phyloP scores from a whole-genome alignment of 2,329 filamentous ascomycete species.

The Xylogone sp. region DNA sequence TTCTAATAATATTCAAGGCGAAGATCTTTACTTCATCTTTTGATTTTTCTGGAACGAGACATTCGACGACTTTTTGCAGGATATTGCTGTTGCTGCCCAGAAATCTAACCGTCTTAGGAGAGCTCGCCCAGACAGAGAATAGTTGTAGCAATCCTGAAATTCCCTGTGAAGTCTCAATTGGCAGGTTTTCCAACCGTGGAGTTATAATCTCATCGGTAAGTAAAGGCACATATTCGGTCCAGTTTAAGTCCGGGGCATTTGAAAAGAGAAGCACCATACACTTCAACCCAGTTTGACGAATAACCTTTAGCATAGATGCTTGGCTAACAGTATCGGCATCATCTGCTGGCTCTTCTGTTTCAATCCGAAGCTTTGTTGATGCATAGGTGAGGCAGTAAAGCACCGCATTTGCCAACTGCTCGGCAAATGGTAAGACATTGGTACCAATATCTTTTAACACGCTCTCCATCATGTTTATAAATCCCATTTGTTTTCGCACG shows the following conservation, averaged over 20 bases:
- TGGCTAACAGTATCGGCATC: conserved; percentile 35
- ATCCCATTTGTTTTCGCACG: conserved; percentile 79
- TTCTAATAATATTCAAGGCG: conserved; percentile 70
- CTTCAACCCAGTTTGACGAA: conserved; percentile 73
- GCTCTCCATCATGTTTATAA: conserved; percentile 86
- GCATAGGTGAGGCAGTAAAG: conserved; percentile 77
- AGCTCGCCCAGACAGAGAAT: conserved; percentile 75
- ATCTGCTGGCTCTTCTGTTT: conserved; percentile 17
- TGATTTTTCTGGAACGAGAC: conserved; percentile 66
- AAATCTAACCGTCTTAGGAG: conserved; percentile 63
- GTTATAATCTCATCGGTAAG: conserved; percentile 74
- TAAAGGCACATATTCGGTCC: conserved; percentile 64
- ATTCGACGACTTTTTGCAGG: conserved; percentile 67
- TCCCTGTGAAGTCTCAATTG: conserved; percentile 83
- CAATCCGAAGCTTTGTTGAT: conserved; percentile 51
- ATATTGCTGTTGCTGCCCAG: conserved; percentile 58
- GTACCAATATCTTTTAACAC: conserved; percentile 81
- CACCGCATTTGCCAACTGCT: conserved; percentile 69
- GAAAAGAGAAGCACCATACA: conserved; percentile 77
- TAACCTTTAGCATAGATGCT: conserved; percentile 58
- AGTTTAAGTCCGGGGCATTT: conserved; percentile 66
- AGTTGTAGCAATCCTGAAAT: conserved; percentile 79
- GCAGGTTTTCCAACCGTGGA: conserved; percentile 73
- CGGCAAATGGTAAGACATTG: conserved; percentile 64
- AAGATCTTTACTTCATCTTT: conserved; percentile 87